Evolutionary conservation across 2,329 filamentous ascomycete species (phyloP).

Genomic region (Lomentospora prolificans): DNA sequence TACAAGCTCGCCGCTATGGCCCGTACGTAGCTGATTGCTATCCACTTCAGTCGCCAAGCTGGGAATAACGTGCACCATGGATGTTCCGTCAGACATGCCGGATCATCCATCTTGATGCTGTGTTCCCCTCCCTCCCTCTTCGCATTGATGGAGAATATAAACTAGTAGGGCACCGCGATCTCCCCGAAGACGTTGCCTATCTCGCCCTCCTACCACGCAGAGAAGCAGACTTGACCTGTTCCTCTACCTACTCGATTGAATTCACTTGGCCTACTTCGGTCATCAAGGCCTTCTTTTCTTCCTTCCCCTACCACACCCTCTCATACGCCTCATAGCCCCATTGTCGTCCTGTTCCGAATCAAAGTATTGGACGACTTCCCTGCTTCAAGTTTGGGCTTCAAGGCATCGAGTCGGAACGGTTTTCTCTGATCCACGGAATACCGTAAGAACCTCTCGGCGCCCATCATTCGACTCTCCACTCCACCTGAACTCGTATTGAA

Average conservation of each 20-base stretch:
- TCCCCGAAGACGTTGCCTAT: background rate
- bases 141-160: background rate
- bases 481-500: no score
- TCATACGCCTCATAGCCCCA: background rate
- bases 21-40: constrained; percentile 1
- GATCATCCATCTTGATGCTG: constrained; percentile 1
- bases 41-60: constrained; percentile 3
- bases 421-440: background rate
- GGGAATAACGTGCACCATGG: background rate
- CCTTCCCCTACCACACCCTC: background rate
- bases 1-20: background rate
- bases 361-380: background rate
- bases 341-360: background rate
- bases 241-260: background rate
- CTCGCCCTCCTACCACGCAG: background rate
- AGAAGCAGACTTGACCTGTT: background rate
- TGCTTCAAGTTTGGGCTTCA: background rate
- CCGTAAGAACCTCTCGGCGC: background rate
- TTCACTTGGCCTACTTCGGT: no score
- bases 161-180: constrained; percentile 2
- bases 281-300: background rate
- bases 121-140: background rate
- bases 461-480: background rate
- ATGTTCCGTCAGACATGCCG: background rate
- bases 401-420: background rate